phyloP scores from a whole-genome alignment of 176 grass and related monocot genomes.

The Thalia dealbata region DNA sequence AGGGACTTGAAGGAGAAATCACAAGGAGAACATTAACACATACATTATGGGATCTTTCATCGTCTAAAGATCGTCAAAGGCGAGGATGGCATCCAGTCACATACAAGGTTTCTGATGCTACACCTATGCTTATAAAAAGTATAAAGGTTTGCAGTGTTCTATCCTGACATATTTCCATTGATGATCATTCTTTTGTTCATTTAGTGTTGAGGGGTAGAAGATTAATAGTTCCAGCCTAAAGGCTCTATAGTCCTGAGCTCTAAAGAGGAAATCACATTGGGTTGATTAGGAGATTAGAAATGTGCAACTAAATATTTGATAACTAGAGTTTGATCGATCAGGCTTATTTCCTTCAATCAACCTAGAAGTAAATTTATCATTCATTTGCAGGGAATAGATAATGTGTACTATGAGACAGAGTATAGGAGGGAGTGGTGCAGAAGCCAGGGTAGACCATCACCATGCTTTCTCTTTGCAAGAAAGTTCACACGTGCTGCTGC shows the following conservation, averaged over 20 bases:
- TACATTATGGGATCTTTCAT: conserved; percentile 78
- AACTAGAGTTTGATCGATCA: neutral
- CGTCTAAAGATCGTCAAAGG: conserved; percentile 89
- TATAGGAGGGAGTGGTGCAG: conserved; percentile 90
- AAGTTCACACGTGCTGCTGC: conserved; percentile 81
- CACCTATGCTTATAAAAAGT: conserved; percentile 55
- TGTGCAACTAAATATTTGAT: neutral
- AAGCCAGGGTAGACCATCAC: conserved; percentile 55
- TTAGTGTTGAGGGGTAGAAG: neutral
- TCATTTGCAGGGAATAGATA: conserved; percentile 66
- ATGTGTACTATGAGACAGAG: conserved; percentile 91
- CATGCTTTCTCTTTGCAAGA: conserved; percentile 95
- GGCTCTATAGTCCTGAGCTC: neutral
- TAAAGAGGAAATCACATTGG: neutral
- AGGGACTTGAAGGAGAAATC: conserved; percentile 82
- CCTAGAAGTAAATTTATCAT: neutral
- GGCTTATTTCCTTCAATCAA: neutral
- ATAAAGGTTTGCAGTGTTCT: conserved; percentile 57
- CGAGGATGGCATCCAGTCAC: conserved; percentile 93
- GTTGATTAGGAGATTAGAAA: neutral
- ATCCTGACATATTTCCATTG: neutral
- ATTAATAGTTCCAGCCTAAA: neutral
- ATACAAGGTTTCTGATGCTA: conserved; percentile 79
- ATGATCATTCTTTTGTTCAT: neutral
- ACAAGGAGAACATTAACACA: conserved; percentile 78